These are phyloP conservation scores for Trichoderma guizhouense DNA, from an alignment of 2,329 filamentous ascomycete genomes.

Conservation along the genomic window DNA sequence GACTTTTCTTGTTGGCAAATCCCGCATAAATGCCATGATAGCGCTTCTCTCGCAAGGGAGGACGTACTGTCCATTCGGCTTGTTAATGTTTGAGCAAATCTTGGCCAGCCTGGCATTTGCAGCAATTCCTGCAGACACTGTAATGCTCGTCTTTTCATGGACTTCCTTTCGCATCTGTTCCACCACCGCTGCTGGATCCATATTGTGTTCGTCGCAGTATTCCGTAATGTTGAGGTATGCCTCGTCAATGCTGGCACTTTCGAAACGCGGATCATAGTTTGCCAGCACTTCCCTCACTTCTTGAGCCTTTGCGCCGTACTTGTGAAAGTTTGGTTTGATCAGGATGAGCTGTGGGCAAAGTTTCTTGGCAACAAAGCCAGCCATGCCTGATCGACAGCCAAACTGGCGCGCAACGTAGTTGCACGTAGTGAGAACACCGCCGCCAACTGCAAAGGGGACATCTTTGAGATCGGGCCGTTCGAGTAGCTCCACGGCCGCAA, in stretches of 20 bases:
- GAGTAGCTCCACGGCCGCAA: constrained; percentile 86
- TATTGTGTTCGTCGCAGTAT: constrained; percentile 68
- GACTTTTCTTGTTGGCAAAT: constrained; percentile 82
- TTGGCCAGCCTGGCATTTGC: constrained; percentile 92
- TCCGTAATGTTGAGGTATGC: constrained; percentile 93
- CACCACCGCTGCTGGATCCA: constrained; percentile 70
- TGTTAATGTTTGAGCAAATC: constrained; percentile 93
- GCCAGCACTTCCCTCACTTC: constrained; percentile 80
- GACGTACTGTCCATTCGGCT: constrained; percentile 88
- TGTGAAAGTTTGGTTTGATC: constrained; percentile 81
- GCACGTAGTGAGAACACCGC: constrained; percentile 61
- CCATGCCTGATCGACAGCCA: constrained; percentile 93
- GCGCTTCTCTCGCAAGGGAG: constrained; percentile 67
- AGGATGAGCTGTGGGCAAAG: constrained; percentile 83
- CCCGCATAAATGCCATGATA: constrained; percentile 83
- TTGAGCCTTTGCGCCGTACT: constrained; percentile 85
- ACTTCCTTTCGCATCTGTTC: constrained; percentile 75
- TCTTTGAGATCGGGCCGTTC: constrained; percentile 80
- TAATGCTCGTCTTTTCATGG: constrained; percentile 72
- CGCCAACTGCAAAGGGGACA: constrained; percentile 86
- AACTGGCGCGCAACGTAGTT: constrained; percentile 91
- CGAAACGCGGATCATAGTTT: constrained; percentile 86
- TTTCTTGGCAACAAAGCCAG: constrained; percentile 90
- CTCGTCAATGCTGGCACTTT: constrained; percentile 93
- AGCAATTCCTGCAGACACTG: constrained; percentile 90